These are phyloP conservation scores for Phytophthora cryptogea DNA, from an alignment of 352 stramenopile species.

Conservation along the genomic window DNA sequence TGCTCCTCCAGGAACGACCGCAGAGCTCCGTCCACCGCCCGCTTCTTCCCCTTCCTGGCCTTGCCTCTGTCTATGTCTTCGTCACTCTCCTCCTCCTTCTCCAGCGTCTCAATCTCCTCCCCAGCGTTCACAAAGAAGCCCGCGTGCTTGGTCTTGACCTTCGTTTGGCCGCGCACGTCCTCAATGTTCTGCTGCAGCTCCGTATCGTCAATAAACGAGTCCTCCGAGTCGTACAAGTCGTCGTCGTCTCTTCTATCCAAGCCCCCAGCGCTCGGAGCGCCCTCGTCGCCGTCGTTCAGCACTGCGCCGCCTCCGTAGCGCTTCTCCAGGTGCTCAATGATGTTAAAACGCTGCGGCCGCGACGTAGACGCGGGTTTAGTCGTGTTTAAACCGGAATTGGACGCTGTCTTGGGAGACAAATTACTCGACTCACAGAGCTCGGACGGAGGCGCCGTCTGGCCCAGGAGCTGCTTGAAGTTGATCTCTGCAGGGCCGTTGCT, in stretches of 20 bases:
- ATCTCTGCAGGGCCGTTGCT: slow-evolving; percentile 57
- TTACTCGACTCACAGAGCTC: neutral
- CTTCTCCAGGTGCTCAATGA: slow-evolving; percentile 88
- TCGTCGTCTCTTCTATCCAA: slow-evolving; percentile 71
- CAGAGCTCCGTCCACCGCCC: slow-evolving; percentile 49
- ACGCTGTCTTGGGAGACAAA: neutral
- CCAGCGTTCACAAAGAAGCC: slow-evolving; percentile 90
- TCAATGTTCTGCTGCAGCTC: slow-evolving; percentile 88
- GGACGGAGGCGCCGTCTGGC: slow-evolving; percentile 16
- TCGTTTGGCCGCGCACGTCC: slow-evolving; percentile 69
- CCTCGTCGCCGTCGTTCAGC: slow-evolving; percentile 44
- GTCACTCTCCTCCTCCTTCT: slow-evolving; percentile 26
- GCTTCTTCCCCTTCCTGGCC: slow-evolving; percentile 53
- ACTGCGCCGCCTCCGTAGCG: slow-evolving; percentile 76
- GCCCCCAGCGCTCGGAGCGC: slow-evolving; percentile 18
- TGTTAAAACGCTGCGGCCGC: slow-evolving; percentile 70
- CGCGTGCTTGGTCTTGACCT: slow-evolving; percentile 84
- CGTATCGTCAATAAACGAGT: slow-evolving; percentile 87
- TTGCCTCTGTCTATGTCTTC: slow-evolving; percentile 9
- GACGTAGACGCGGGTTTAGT: neutral
- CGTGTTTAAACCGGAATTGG: neutral
- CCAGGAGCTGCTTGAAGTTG: slow-evolving; percentile 73
- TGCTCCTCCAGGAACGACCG: slow-evolving; percentile 70
- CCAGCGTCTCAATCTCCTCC: slow-evolving; percentile 84
- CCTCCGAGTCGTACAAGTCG: slow-evolving; percentile 88